A percentile compares a stretch with the other conserved stretches of the same genome.
phyloP scores from a whole-genome alignment of 805 yeast genomes.

The Metschnikowia dekortorum region DNA sequence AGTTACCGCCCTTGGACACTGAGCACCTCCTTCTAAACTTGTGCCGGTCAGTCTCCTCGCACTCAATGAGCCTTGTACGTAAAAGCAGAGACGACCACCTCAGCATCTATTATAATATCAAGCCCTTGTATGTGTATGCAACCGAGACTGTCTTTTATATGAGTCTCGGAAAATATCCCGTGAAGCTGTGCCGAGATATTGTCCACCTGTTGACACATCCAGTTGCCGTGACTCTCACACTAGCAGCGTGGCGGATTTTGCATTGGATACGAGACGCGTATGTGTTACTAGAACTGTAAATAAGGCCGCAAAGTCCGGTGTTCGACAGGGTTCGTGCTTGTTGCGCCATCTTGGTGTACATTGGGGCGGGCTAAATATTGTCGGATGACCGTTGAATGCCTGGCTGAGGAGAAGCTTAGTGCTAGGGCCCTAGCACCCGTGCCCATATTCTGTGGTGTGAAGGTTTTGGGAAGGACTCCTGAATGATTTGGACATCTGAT shows the following conservation, averaged over 20 bases:
- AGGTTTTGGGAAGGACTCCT: too few species aligned
- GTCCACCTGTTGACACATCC: not conserved
- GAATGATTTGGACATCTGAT: too few species aligned
- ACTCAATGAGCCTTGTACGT: slow-evolving; percentile 33
- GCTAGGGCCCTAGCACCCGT: too few species aligned
- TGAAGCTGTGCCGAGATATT: not conserved
- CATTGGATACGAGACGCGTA: not conserved
- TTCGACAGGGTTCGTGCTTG: not conserved
- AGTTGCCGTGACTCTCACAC: not conserved
- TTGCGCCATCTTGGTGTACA: not conserved
- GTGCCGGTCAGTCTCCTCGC: slow-evolving; percentile 40
- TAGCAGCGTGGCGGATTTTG: not conserved
- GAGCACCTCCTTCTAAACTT: slow-evolving; percentile 48
- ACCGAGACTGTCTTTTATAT: too few species aligned
- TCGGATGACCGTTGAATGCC: too few species aligned
- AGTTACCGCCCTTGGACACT: slow-evolving; percentile 63
- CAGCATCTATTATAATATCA: slow-evolving; percentile 25
- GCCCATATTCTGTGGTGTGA: too few species aligned
- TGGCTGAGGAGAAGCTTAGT: not conserved
- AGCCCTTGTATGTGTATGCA: not conserved
- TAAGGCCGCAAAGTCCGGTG: not conserved
- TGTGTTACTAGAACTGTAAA: not conserved
- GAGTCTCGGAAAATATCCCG: not conserved
- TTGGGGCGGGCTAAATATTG: too few species aligned
- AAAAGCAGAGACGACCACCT: slow-evolving; percentile 49